Evolutionary conservation across 2,329 filamentous ascomycete genomes (phyloP).

Genomic region (Diplodia mutila): DNA sequence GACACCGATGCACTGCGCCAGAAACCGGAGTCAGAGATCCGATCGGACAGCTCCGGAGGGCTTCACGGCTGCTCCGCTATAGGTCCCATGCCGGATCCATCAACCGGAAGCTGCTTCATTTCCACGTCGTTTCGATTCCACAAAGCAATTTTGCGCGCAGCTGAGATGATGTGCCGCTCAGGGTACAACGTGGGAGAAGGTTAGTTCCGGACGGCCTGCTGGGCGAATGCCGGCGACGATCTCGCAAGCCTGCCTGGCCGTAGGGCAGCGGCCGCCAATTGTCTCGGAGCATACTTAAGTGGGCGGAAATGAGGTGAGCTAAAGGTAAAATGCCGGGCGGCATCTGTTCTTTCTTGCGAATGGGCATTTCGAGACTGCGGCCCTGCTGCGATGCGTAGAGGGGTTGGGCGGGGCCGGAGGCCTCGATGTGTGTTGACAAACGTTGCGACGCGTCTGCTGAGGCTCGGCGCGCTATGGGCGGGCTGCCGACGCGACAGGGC

Average conservation of each 20-base stretch:
- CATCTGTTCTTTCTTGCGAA: neutral
- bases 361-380: neutral
- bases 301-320: slow-evolving; percentile 6
- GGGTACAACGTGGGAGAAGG: slow-evolving; percentile 16
- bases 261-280: neutral
- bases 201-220: slow-evolving; percentile 2
- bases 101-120: slow-evolving; percentile 2
- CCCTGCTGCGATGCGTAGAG: slow-evolving; percentile 2
- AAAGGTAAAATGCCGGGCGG: slow-evolving; percentile 6
- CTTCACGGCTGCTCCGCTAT: neutral
- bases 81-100: slow-evolving; percentile 2
- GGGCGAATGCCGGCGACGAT: slow-evolving; percentile 13
- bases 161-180: neutral
- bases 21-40: slow-evolving; percentile 9
- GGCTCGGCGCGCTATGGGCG: slow-evolving; percentile 8
- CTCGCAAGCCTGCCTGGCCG: neutral
- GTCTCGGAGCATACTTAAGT: neutral
- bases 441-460: slow-evolving; percentile 2
- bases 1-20: neutral
- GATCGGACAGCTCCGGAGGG: slow-evolving; percentile 9
- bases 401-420: neutral
- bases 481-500: slow-evolving; percentile 13
- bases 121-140: slow-evolving; percentile 11
- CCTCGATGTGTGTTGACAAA: neutral
- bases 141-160: neutral